Evolutionary conservation across 73 alveolate genomes (phyloP).

Genomic region (Tetrahymena thermophila): DNA sequence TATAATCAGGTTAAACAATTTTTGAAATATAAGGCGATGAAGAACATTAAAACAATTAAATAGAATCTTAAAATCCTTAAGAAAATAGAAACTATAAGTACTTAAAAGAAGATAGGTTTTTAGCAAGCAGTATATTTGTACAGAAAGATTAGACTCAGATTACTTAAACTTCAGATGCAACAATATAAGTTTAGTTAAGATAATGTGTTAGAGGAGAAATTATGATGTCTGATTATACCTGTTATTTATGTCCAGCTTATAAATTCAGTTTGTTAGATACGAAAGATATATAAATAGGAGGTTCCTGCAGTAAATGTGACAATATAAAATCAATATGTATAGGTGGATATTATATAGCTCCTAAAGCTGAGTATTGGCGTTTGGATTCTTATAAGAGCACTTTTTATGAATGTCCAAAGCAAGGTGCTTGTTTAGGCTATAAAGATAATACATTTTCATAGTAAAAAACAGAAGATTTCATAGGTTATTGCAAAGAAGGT

Average conservation of each 20-base stretch:
- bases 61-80: neutral
- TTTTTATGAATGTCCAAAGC: neutral
- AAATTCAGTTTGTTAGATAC: neutral
- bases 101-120: neutral
- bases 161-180: neutral
- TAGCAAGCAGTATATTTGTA: neutral
- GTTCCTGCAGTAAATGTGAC: neutral
- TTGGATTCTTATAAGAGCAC: neutral
- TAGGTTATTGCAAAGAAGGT: neutral
- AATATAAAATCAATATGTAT: neutral
- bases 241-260: neutral
- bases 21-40: neutral
- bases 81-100: no score
- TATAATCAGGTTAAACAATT: neutral
- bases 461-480: neutral
- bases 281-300: neutral
- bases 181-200: neutral
- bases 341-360: neutral
- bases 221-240: neutral
- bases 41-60: no score
- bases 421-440: neutral
- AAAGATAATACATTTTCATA: neutral
- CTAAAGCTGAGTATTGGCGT: neutral
- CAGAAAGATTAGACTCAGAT: neutral
- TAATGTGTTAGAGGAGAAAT: neutral